Base-by-base conservation (phyloP, 140 eudicot species). In the Cichorium intybus region DNA sequence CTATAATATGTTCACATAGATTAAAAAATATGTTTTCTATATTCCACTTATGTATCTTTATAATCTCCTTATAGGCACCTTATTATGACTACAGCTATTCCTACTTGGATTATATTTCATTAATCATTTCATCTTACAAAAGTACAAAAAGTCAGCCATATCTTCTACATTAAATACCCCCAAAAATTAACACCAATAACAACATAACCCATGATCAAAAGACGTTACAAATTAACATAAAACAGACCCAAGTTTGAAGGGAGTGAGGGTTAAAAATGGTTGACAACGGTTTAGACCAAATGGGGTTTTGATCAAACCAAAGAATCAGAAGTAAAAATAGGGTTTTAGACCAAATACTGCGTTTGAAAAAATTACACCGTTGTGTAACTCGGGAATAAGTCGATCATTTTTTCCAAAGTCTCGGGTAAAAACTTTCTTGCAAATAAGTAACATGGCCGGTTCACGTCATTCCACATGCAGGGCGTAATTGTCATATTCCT, bases 351-450 rank as follows among this genome's bases (percentile, higher is more conserved):
- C n/a, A 53, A 41, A 50, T 69, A 57, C n/a, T n/a, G n/a, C n/a
- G n/a, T n/a, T n/a, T n/a, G n/a, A n/a, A n/a, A n/a, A n/a, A n/a
- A n/a, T 74, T 64, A 74, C 21, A 50, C 11, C n/a, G 78, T 51
- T 24, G 94, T 84, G 78, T 84, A 76, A 64, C 80, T 87, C 21
- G 96, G 72, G 85, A 84, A 87, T 56, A 82, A 83, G 12, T 71
- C 69, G 56, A 84, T 60, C 87, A 90, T 64, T 46, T 24, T 69
- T 61, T 82, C 83, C 34, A 87, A 71, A 3, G 95, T 74, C 52
- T 90, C 97, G 0, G 97, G 95, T 48, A 77, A 72, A 69, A 90
- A 90, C 71, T 90, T 90, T 77, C 97, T 77, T 9, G 86, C 97
- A 73, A 90, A 90, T 66, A 90, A 70, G 76, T 84, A 90, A 77